Conservation (phyloP, 306 rosid genomes). For the Senna siamea region DNA sequence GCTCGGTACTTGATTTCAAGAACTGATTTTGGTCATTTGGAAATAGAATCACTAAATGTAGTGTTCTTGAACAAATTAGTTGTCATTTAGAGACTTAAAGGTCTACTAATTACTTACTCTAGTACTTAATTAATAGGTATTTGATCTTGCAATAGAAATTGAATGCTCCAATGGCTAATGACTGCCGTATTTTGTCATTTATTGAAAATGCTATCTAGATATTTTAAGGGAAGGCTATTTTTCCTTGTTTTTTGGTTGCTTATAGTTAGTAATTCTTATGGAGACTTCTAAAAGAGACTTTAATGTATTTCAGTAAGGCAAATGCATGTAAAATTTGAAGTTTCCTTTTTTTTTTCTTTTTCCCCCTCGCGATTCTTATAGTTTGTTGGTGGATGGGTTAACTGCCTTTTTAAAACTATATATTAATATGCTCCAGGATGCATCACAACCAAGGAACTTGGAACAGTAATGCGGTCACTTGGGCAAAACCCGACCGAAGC, state of each 20-base stretch:
- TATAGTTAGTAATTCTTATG: neutral
- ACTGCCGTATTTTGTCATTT: no score
- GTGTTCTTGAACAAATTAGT: neutral
- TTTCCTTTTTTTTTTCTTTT: neutral
- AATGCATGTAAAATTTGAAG: neutral
- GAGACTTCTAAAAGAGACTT: neutral
- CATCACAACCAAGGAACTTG: conserved; percentile 61
- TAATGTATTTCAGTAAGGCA: neutral
- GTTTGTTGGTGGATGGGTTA: neutral
- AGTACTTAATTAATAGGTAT: neutral
- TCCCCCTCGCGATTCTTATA: neutral
- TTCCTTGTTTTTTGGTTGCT: neutral
- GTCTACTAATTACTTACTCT: neutral
- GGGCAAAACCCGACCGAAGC: conserved; percentile 69
- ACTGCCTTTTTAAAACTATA: neutral
- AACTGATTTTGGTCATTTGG: neutral
- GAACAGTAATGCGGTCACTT: conserved; percentile 62
- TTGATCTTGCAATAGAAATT: conserved; percentile 8
- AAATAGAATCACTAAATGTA: neutral
- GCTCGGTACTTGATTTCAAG: neutral
- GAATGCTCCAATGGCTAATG: neutral
- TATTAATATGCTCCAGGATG: conserved; percentile 42
- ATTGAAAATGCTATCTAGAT: neutral
- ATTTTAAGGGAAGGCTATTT: neutral
- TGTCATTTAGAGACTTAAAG: neutral